Conservation (phyloP, 2,329 filamentous ascomycete species). For the Fusarium sp. region DNA sequence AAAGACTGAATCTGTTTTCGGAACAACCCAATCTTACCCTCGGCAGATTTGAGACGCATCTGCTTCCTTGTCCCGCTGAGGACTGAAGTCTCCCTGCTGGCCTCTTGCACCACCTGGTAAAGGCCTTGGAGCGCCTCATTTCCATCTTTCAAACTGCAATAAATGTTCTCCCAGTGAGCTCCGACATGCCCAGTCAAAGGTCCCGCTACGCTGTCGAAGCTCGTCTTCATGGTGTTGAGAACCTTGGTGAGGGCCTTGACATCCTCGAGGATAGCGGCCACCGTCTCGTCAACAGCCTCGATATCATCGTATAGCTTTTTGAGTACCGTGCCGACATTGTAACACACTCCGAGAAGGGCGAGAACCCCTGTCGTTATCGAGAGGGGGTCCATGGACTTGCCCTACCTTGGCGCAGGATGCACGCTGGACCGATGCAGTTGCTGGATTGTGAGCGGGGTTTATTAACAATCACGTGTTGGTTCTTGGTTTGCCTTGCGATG, state of each 20-base stretch:
- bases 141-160: conserved; percentile 2
- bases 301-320: conserved; percentile 2
- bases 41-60: background rate
- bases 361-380: conserved; percentile 2
- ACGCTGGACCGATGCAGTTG: background rate
- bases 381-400: conserved; percentile 1
- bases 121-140: background rate
- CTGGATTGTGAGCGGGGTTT: background rate
- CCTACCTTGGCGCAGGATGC: background rate
- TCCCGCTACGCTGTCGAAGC: background rate
- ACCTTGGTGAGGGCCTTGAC: conserved; percentile 1
- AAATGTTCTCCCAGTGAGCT: conserved; percentile 6
- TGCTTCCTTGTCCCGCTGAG: background rate
- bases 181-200: conserved; percentile 1
- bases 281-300: background rate
- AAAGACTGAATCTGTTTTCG: background rate
- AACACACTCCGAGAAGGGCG: background rate
- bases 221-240: conserved; percentile 3
- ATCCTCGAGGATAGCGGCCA: background rate
- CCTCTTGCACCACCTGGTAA: background rate
- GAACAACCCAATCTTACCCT: background rate
- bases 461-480: background rate
- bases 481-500: background rate
- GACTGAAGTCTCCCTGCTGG: background rate
- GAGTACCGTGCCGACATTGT: background rate